Evolutionary conservation across 106 monocot species (phyloP), one percentile per base, ranked within the genome.

Genomic region (Apostasia ramifera): DNA sequence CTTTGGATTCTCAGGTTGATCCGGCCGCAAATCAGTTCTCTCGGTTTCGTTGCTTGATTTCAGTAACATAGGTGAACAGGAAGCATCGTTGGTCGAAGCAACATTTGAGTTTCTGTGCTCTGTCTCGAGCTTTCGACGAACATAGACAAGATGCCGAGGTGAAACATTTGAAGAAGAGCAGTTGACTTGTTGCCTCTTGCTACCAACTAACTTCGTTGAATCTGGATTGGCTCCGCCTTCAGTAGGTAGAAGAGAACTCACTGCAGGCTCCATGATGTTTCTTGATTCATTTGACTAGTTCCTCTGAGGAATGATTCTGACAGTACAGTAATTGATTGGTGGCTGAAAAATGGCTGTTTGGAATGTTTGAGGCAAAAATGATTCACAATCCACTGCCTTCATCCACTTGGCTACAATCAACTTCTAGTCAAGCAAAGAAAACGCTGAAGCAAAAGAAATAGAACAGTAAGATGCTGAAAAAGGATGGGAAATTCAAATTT

Each of bases 121-220:
- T 48, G 80, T 71, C 63, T 94, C 87, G 57, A 79, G 78, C 61
- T 81, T 90, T 71, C 90, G 85, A 40, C 87, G 87, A 12, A 83
- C 87, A 83, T 90, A 87, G 1, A 86, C 88, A 60, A 93, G 73
- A 81, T 81, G 81, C 9, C 88, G 77, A 57, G 73, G 83, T 49
- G 72, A 51, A 48, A 60, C 63, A 63, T 61, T 48, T 47, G 59
- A 73, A 49, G 63, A 59, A 9, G 66, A 72, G 57, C 48, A 67
- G 61, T 83, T 80, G 37, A 83, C 68, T 62, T 72, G 75, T 13
- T 77, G 77, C 57, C 84, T 87, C 81, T 87, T 90, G 58, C 58
- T 69, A 48, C 94, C 86, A 40, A 63, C 63, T 53, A 74, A 63
- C 44, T 78, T 79, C 26, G 58, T 2, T 6, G 63, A 45, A 66